Evolutionary conservation across 1,284 basidiomycete species (phyloP).

Genomic region (Mycosarcoma mackinlayi): DNA sequence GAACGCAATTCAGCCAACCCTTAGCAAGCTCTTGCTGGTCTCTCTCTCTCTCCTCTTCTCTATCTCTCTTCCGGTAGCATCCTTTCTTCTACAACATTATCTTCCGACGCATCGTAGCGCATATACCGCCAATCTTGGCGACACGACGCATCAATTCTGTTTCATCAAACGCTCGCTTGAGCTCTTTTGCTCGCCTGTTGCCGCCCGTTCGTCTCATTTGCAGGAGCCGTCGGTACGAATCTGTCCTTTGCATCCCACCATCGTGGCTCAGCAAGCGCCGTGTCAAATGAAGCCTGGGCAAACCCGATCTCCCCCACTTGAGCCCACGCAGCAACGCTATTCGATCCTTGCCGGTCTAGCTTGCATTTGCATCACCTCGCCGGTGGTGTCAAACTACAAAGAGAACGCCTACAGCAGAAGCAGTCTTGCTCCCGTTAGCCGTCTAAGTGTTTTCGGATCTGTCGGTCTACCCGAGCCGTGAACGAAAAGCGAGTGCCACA

Average conservation of each 20-base stretch:
- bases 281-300: constrained; percentile 1
- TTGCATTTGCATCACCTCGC: constrained; percentile 8
- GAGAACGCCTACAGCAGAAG: background rate
- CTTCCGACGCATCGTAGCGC: background rate
- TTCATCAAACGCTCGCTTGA: background rate
- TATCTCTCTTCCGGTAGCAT: too few species aligned
- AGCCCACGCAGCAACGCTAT: background rate
- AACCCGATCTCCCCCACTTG: background rate
- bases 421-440: background rate
- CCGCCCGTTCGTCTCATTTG: constrained; percentile 5
- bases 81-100: too few species aligned
- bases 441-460: background rate
- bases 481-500: background rate
- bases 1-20: background rate
- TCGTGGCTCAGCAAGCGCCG: constrained; percentile 6
- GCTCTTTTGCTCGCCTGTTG: background rate
- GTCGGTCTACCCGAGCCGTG: constrained; percentile 5
- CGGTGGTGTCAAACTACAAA: constrained; percentile 3
- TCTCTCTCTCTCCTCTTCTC: constrained; percentile 1
- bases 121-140: background rate
- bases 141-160: background rate
- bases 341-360: constrained; percentile 8
- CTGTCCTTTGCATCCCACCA: background rate
- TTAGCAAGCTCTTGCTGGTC: constrained; percentile 33
- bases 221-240: background rate